Percentiles rank a stretch among this genome's conserved stretches.
These are phyloP conservation scores for Geoglossum cookeanum DNA, from an alignment of 2,329 filamentous ascomycete genomes.

Conservation along the genomic window DNA sequence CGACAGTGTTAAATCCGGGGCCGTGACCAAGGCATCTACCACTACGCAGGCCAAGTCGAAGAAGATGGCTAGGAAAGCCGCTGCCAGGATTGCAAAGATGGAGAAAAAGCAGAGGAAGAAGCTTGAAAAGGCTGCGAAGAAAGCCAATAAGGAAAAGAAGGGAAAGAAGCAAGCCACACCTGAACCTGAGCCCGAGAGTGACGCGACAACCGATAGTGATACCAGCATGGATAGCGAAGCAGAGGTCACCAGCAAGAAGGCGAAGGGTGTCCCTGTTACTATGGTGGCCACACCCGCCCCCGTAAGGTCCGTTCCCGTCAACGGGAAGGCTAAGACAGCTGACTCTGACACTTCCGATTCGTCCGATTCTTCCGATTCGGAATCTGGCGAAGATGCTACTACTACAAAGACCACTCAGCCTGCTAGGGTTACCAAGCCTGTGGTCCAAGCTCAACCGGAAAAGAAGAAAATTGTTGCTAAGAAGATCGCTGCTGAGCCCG, in stretches of 20 bases:
- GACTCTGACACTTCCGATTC: constrained; percentile 7
- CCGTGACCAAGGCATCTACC: constrained; percentile 47
- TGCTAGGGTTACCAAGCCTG: constrained; percentile 16
- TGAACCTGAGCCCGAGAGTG: constrained; percentile 19
- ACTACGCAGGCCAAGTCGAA: constrained; percentile 48
- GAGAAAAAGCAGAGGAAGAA: constrained; percentile 20
- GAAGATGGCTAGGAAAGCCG: constrained; percentile 27
- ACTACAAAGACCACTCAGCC: constrained; percentile 15
- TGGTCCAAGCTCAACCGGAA: constrained; percentile 6
- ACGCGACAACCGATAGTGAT: constrained; percentile 20
- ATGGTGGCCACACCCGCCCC: background rate
- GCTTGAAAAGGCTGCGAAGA: constrained; percentile 11
- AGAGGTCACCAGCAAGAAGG: constrained; percentile 13
- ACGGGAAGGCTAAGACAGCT: background rate
- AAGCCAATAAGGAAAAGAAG: constrained; percentile 26
- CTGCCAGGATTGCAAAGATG: constrained; percentile 16
- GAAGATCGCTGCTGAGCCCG: constrained; percentile 8
- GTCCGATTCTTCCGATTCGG: constrained; percentile 21
- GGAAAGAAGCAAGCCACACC: constrained; percentile 17
- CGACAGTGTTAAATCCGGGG: constrained; percentile 42
- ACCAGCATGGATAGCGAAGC: constrained; percentile 17
- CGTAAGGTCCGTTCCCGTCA: background rate
- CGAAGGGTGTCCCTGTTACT: background rate
- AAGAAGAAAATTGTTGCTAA: background rate
- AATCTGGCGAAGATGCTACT: constrained; percentile 21